These are phyloP conservation scores for Aspergillus ibericus DNA, from an alignment of 2,329 filamentous ascomycete species.

Conservation along the genomic window DNA sequence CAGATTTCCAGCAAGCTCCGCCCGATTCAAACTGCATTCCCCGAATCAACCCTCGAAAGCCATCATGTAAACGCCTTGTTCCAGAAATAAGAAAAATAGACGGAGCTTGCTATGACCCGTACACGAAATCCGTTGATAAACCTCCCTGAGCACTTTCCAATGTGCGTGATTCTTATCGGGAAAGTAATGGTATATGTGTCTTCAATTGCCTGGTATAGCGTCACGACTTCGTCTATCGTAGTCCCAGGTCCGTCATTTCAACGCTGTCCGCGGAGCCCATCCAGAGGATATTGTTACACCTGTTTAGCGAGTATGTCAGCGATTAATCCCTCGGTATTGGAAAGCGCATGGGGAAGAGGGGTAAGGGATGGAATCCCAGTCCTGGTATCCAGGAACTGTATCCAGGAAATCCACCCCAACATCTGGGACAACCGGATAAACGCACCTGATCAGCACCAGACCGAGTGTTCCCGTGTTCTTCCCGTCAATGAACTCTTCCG, in stretches of 20 bases:
- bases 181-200: conserved; percentile 17
- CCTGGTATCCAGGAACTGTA: neutral
- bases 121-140: conserved; percentile 4
- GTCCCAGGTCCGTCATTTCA: conserved; percentile 47
- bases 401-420: neutral
- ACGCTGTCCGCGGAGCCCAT: conserved; percentile 63
- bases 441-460: conserved; percentile 85
- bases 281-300: conserved; percentile 98
- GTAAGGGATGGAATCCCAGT: neutral
- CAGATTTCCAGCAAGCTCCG: neutral
- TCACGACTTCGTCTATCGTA: conserved; percentile 23
- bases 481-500: conserved; percentile 88
- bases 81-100: conserved; percentile 21
- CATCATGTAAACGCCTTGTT: conserved; percentile 18
- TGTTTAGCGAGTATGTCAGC: conserved; percentile 34
- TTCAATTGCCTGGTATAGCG: conserved; percentile 7
- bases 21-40: conserved; percentile 8
- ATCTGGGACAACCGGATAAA: neutral
- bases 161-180: neutral
- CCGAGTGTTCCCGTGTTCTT: conserved; percentile 82
- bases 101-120: conserved; percentile 12
- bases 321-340: neutral
- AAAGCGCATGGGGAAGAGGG: neutral
- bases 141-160: neutral
- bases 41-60: conserved; percentile 19